Evolutionary conservation across 305 asterid genomes (phyloP), one percentile per base, ranked within the genome.

Genomic region (Ilex paraguariensis): DNA sequence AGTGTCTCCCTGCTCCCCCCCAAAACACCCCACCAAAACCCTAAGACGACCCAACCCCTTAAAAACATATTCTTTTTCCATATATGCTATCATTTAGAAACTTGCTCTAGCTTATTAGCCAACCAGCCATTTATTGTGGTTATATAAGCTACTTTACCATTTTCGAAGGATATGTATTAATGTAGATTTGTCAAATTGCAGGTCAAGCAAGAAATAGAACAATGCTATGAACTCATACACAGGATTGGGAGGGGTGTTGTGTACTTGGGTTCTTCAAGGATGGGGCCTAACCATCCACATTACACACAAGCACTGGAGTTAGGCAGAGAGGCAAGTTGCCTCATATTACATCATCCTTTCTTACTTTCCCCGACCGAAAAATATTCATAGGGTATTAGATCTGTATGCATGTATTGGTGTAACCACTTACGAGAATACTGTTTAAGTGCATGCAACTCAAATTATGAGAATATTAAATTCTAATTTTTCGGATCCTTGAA

Each of bases 211-310:
- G 98, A 93, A 76, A 87, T 93, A 2, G 80, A 84, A 59, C 75
- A 68, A 46, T 93, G 98, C 82, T 90, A 90, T 69, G 83, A 84
- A 57, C 95, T 90, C 31, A 87, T 93, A 69, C 66, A 53, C 61
- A 85, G 85, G 66, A 91, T 87, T 54, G 96, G 96, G 45, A 83
- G 97, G 62, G 98, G 98, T 11, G 97, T 79, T 42, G 96, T 87
- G 72, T 93, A 93, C 79, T 85, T 92, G 70, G 97, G 97, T 67
- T 92, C 98, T 42, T 75, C 98, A 40, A 81, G 95, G 77, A 68
- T 92, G 79, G 96, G 94, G 48, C 80, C 85, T 58, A 69, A 39
- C 21, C 96, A 92, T 75, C 86, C 83, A 54, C 92, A 87, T 70
- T 90, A 84, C 45, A 61, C 42, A 3, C 79, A 81, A 64, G 69